Evolutionary conservation across 805 yeast genomes (phyloP).

Genomic region (Starmerella ratchasimensis): DNA sequence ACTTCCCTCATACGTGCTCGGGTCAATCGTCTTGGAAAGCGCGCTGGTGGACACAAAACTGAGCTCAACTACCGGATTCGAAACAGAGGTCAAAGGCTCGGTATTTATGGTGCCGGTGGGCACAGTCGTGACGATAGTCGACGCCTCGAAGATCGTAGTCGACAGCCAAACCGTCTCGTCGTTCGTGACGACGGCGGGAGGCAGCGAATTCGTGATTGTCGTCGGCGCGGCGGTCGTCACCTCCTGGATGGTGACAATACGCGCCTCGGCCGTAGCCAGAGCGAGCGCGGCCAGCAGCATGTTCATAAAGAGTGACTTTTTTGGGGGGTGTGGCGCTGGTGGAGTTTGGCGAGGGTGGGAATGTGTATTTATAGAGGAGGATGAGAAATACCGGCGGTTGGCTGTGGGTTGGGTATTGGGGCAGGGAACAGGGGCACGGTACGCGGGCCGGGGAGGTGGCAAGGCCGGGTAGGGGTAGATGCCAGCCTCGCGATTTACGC

Average conservation of each 20-base stretch:
- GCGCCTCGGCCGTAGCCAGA: slow-evolving; percentile 9
- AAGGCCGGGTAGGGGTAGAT: no score
- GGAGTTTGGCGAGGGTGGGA: no score
- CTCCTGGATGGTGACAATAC: slow-evolving; percentile 16
- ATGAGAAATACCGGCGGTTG: no score
- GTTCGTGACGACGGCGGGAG: slow-evolving; percentile 15
- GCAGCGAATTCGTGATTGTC: slow-evolving; percentile 8
- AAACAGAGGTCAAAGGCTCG: slow-evolving; percentile 22
- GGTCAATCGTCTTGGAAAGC: slow-evolving; percentile 23
- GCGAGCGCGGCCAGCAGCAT: slow-evolving; percentile 1
- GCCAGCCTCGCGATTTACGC: no score
- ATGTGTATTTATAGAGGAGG: no score
- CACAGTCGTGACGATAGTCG: slow-evolving; percentile 24
- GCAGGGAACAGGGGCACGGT: no score
- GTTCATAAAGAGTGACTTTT: neutral
- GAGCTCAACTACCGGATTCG: slow-evolving; percentile 26
- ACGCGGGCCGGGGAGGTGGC: no score
- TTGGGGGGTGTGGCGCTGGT: neutral
- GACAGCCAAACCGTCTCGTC: slow-evolving; percentile 14
- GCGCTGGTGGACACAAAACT: slow-evolving; percentile 23
- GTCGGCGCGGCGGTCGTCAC: slow-evolving; percentile 15
- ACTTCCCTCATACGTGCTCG: slow-evolving; percentile 23
- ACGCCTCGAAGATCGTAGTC: slow-evolving; percentile 24
- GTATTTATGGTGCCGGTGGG: slow-evolving; percentile 25
- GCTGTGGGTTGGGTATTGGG: no score